These are phyloP conservation scores for Stephania cephalantha DNA, from an alignment of 164 flowering plant species.

Conservation along the genomic window DNA sequence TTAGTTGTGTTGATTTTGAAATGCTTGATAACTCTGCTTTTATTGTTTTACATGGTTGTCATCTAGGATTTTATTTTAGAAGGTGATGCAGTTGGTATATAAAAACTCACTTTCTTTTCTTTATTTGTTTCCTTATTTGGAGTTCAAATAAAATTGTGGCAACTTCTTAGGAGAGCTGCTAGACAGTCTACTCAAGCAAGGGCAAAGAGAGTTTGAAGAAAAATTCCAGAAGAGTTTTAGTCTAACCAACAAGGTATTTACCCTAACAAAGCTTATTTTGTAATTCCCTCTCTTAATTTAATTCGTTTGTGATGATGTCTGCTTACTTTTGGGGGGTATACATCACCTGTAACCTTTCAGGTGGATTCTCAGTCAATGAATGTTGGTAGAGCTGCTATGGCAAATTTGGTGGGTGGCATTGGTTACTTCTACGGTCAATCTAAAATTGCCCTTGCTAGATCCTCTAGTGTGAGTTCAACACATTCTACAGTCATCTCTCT, in stretches of 20 bases:
- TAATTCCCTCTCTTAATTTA: background rate
- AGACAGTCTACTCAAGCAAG: constrained; percentile 39
- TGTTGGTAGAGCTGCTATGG: constrained; percentile 84
- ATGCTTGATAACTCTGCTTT: background rate
- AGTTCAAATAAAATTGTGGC: constrained; percentile 1
- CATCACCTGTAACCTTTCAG: constrained; percentile 31
- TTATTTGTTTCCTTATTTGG: background rate
- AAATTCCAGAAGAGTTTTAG: constrained; percentile 52
- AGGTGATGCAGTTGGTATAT: background rate
- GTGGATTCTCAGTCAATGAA: constrained; percentile 45
- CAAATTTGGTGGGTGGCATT: constrained; percentile 87
- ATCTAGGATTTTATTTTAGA: background rate
- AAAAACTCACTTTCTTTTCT: background rate
- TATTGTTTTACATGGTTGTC: background rate
- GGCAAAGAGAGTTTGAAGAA: constrained; percentile 47
- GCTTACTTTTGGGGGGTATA: no score
- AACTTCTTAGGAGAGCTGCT: constrained; percentile 44
- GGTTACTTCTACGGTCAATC: constrained; percentile 98
- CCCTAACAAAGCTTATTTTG: background rate
- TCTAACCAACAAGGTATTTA: constrained; percentile 55
- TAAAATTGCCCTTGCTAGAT: constrained; percentile 53
- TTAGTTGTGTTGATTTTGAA: no score
- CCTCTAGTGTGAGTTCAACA: constrained; percentile 45
- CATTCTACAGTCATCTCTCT: background rate
- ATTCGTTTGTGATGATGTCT: background rate